phyloP scores from a whole-genome alignment of 495 filamentous ascomycete genomes.

The Lophiotrema nucula region DNA sequence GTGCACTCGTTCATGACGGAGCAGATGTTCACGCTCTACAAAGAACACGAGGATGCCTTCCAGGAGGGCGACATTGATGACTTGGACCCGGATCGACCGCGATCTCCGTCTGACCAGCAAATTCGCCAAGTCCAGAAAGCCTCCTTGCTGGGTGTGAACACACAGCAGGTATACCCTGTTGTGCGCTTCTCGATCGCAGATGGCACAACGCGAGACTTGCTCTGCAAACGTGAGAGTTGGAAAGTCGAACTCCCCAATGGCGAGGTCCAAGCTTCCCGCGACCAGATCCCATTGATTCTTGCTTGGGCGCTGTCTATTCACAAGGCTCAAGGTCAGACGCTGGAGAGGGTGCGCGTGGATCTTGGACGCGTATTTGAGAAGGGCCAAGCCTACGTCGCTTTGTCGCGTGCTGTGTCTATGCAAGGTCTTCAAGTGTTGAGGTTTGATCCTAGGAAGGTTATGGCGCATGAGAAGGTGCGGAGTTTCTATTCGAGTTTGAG shows the following conservation, averaged over 20 bases:
- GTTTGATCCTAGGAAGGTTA: conserved; percentile 87
- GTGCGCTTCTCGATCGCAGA: conserved; percentile 80
- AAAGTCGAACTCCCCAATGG: conserved; percentile 95
- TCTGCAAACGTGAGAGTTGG: conserved; percentile 86
- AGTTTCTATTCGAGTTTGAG: conserved; percentile 81
- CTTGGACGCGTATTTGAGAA: conserved; percentile 92
- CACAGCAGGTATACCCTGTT: conserved; percentile 61
- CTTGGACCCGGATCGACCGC: neutral
- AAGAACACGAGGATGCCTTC: conserved; percentile 55
- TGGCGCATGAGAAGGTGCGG: conserved; percentile 86
- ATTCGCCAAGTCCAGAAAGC: conserved; percentile 13
- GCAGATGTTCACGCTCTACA: conserved; percentile 65
- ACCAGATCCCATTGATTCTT: conserved; percentile 80
- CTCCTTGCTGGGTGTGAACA: conserved; percentile 42
- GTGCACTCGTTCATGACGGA: conserved; percentile 87
- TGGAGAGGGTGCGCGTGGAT: conserved; percentile 93
- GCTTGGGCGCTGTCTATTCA: conserved; percentile 98
- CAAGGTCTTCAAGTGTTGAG: conserved; percentile 82
- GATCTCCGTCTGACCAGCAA: conserved; percentile 40
- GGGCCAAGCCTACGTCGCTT: conserved; percentile 82
- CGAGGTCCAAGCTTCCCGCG: conserved; percentile 82
- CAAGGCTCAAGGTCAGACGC: conserved; percentile 95
- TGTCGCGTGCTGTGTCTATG: conserved; percentile 82
- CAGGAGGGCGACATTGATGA: conserved; percentile 44
- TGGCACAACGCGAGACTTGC: conserved; percentile 70